A percentile compares a stretch with the other conserved stretches of the same genome.
Conservation (phyloP, 768 basidiomycete genomes). For the Kwoniella pini region DNA sequence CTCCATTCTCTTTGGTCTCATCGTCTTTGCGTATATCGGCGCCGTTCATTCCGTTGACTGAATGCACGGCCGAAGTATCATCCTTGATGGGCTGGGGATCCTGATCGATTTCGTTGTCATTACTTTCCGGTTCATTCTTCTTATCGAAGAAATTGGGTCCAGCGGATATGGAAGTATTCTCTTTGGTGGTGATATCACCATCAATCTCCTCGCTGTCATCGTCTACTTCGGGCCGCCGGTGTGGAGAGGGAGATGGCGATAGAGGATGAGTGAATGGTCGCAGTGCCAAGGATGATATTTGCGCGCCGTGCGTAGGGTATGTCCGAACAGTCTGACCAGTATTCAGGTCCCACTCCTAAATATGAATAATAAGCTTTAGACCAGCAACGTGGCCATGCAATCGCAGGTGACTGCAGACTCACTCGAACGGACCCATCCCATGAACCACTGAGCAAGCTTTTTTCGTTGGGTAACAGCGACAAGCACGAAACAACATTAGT, state of each 20-base stretch:
- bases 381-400: background rate
- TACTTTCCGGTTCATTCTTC: background rate
- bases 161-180: constrained; percentile 26
- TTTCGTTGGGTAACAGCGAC: constrained; percentile 75
- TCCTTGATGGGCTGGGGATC: background rate
- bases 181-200: constrained; percentile 2
- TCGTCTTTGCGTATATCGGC: background rate
- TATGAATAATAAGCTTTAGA: background rate
- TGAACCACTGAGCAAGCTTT: constrained; percentile 81
- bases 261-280: constrained; percentile 60
- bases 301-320: constrained; percentile 79
- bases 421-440: constrained; percentile 92
- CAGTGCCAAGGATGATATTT: constrained; percentile 77
- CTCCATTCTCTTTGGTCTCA: background rate
- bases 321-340: constrained; percentile 75
- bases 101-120: constrained; percentile 2
- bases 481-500: constrained; percentile 74
- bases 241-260: constrained; percentile 48
- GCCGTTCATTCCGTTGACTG: background rate
- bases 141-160: constrained; percentile 35
- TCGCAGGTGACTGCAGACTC: constrained; percentile 52
- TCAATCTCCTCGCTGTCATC: constrained; percentile 6
- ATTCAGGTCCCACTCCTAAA: constrained; percentile 96
- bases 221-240: constrained; percentile 14
- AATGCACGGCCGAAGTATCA: background rate